Base-by-base conservation (phyloP, 495 filamentous ascomycete genomes). In the Penicillium lividum region DNA sequence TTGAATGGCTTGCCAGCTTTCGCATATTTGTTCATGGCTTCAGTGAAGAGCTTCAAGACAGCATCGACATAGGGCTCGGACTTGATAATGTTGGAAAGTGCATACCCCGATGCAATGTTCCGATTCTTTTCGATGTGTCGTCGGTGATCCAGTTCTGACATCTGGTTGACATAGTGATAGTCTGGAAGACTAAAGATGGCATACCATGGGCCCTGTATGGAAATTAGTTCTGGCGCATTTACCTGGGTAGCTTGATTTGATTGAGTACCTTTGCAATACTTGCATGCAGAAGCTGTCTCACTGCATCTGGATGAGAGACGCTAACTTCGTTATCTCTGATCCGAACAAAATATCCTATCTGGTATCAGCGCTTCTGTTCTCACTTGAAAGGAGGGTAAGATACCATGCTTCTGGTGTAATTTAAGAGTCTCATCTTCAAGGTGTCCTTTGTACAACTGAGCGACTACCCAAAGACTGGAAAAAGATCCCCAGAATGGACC, bases 271-370 rank as follows among this genome's bases (percentile, higher is more conserved):
- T 73, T 27, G 38, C 16, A 29, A 71, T 62, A 4, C 66, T 56
- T 1, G 63, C 63, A 7, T 65, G 62, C 15, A 78, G 67, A 7
- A 75, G 57, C 31, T 66, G 63, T 28, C 66, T 63, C 31, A 80
- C 63, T 9, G 69, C 75, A 47, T 81, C 77, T 3, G 77, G 76
- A 56, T 82, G 72, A 51, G 73, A 69, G 31, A 79, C 66, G 51
- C 71, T 76, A 53, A 82, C 74, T 73, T 83, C 80, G 60, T 82
- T 76, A 34, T 73, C 66, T 16, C 65, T 65, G 51, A 81, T 77
- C 7, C 81, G 77, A 53, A 83, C 72, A 54, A 82, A 80, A 40
- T 72, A 49, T 10, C 79, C 77, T 68, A 25, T 40, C 27, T 1
- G 30, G 45, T 7, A 38, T 36, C 4, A 36, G 33, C 33, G 9